Evolutionary conservation across 768 basidiomycete species (phyloP), one percentile per base, ranked within the genome.

Genomic region (Basidioascus undulatus): DNA sequence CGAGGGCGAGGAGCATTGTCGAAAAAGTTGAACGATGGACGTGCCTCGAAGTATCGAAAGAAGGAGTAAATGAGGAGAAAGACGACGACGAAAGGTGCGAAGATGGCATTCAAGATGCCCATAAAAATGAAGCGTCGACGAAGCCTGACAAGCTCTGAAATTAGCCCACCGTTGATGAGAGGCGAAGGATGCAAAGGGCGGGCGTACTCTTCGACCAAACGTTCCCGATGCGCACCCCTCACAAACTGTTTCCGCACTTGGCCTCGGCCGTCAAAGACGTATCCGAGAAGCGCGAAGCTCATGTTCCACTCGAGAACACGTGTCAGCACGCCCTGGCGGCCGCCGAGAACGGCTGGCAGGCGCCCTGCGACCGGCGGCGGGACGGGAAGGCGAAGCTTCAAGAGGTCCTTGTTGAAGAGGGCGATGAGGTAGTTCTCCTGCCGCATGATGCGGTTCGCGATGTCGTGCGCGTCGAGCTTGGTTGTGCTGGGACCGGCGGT

Each of bases 371-470:
- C 19, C 2, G 84, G 87, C 21, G 86, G 53, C n/a, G n/a, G n/a
- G n/a, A n/a, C n/a, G 3, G 92, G 82, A 1, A 84, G 68, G 8
- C 74, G 72, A 18, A 96, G 65, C 59, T 98, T 80, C 39, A 98
- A 65, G 5, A 96, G 59, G 47, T 92, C 84, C 56, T 94, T 96
- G 62, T 96, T 98, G 59, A 98, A 92, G 16, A 99, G 59, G 0
- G 92, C 86, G 44, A 96, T 92, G 38, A 99, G 68, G 55, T 96
- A 99, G 59, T 99, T 99, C 55, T 96, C 92, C 56, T 94, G 83
- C 25, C 92, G 71, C 72, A 98, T 70, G 51, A 99, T 94, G 39
- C 92, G 76, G 55, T 94, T 96, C 4, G 89, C 89, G 40, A 96
- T 73, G 58, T 96, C 89, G 55, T 98, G 92, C 2, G 89, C 92